Evolutionary conservation across 163 green algal genomes (phyloP), one percentile per base, ranked within the genome.

Genomic region (Volvox carteri): DNA sequence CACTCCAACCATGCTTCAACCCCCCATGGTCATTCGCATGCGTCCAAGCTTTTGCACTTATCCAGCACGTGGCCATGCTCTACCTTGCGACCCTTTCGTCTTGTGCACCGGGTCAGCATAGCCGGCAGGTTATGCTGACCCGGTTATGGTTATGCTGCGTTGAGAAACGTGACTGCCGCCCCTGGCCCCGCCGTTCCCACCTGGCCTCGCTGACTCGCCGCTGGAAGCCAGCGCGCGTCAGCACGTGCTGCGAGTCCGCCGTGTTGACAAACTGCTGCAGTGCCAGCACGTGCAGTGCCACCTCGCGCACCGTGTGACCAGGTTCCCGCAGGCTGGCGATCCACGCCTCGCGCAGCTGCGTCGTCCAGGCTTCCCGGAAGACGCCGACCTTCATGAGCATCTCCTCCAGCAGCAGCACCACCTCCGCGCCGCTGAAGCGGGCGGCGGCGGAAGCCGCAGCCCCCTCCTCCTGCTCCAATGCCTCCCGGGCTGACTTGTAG

Each of bases 311-410:
- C 8, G 80, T 90, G 33, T 93, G 76, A 28, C 23, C 52, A 21
- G 50, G 70, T 1, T 80, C 35, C 35, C 35, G 25, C 42, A 94
- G 46, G 65, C 77, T 90, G 28, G 42, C 44, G 42, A 92, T 87
- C 95, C 95, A 97, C 8, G 85, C 37, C n/a, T 58, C 62, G 52
- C 92, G 92, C 90, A 94, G 94, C 67, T 88, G 83, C 33, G 35
- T 25, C 0, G 80, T 58, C 58, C 92, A 79, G 44, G 94, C 77
- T 3, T 86, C 91, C 12, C 78, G 72, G 9, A 79, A 86, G 73
- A 88, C 81, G 23, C 94, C 92, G 39, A 90, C 18, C 72, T 85
- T 60, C 44, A 58, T 52, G 19, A 88, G 68, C 68, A 88, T 83
- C 33, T 88, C 83, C 83, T 88, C 83, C 83, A 81, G 50, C 48